These are phyloP conservation scores for Tuber umbilicatum DNA, from an alignment of 495 filamentous ascomycete genomes.

Conservation along the genomic window DNA sequence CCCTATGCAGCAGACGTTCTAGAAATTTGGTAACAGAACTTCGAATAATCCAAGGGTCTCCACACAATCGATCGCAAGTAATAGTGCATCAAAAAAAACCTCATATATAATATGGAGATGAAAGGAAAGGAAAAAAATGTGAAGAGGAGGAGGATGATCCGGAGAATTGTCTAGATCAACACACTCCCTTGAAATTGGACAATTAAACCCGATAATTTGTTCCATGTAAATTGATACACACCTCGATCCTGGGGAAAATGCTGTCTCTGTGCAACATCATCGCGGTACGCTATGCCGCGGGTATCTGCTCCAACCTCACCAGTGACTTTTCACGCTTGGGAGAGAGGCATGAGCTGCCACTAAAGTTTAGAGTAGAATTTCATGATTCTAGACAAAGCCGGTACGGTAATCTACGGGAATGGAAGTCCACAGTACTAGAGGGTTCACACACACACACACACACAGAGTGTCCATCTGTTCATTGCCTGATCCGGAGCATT, in stretches of 20 bases:
- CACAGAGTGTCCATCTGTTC: not conserved
- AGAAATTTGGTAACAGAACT: not conserved
- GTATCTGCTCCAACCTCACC: not conserved
- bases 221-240: conserved; percentile 1
- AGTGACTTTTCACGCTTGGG: not conserved
- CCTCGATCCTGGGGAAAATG: not conserved
- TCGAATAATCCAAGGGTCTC: not conserved
- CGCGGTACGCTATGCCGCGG: not conserved
- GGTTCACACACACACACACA: not conserved
- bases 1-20: not conserved
- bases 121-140: not conserved
- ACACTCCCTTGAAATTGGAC: not conserved
- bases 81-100: not conserved
- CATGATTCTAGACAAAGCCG: not conserved
- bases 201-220: conserved; percentile 2
- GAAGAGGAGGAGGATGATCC: not conserved
- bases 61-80: not conserved
- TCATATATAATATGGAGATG: not conserved
- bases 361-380: not conserved
- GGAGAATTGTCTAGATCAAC: conserved; percentile 3
- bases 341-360: not conserved
- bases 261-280: conserved; percentile 3
- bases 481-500: not conserved
- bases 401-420: not conserved
- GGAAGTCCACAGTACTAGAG: not conserved